These are phyloP conservation scores for Amanita brunnescens DNA, from an alignment of 768 basidiomycete species.

Conservation along the genomic window DNA sequence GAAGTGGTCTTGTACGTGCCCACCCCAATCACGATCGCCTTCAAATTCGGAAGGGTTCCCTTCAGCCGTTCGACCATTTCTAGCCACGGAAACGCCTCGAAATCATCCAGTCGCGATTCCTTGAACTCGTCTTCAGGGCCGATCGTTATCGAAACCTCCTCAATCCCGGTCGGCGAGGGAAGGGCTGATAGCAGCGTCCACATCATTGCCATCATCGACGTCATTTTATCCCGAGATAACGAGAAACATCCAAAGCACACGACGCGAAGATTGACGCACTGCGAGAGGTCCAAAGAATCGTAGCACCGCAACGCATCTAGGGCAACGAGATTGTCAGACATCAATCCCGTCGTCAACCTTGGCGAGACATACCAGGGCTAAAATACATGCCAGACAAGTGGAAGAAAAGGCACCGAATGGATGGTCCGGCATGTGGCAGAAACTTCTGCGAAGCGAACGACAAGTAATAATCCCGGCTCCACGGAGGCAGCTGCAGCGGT, in stretches of 20 bases:
- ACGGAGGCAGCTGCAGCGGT: not conserved
- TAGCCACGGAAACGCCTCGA: not conserved
- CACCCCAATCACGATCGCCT: not conserved
- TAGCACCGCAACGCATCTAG: not conserved
- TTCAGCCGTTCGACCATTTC: not conserved
- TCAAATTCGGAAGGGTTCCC: not conserved
- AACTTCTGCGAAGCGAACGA: not conserved
- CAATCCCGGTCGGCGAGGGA: not conserved
- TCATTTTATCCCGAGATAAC: not conserved
- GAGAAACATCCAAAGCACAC: not conserved
- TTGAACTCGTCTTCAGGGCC: not conserved
- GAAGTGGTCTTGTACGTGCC: not conserved
- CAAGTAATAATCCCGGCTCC: not conserved
- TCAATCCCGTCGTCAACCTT: not conserved
- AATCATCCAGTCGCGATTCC: not conserved
- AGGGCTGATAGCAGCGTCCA: not conserved
- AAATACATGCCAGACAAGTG: not conserved
- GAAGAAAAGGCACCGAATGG: not conserved
- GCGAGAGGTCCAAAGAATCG: not conserved
- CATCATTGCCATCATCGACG: not conserved
- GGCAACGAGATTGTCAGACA: not conserved
- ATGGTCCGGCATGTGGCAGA: not conserved
- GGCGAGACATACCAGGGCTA: not conserved
- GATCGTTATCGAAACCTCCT: not conserved
- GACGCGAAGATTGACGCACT: not conserved